Evolutionary conservation across 768 basidiomycete species (phyloP), one percentile per base, ranked within the genome.

Genomic region (Strobilomyces echinocephalus): DNA sequence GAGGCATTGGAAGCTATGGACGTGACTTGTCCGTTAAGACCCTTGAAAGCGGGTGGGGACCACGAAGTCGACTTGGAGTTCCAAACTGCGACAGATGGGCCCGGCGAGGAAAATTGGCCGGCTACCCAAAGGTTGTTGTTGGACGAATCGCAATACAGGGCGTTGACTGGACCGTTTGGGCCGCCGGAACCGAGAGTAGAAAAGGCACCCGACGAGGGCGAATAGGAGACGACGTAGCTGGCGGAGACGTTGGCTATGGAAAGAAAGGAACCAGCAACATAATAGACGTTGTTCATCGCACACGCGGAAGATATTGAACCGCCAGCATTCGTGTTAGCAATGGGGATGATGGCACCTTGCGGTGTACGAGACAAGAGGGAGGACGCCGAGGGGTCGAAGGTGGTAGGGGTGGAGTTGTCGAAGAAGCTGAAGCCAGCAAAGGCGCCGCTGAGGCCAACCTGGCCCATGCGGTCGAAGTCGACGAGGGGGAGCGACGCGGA

Each of bases 391-490:
- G 89, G 76, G 69, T 93, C 84, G 68, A 88, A 85, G 33, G 82
- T 64, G 60, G 80, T 65, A 45, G 79, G 61, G 31, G 81, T 69
- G 53, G 73, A 80, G 55, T 73, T 80, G 64, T 82, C 74, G 76
- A 87, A 85, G 53, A 94, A 64, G 65, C 87, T 87, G 56, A 99
- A 75, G 42, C 94, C 95, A 21, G 87, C 80, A 66, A 97, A 99
- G 33, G 88, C 78, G 53, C 95, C 95, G 26, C 86, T 84, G 39
- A 97, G 77, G 52, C 85, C 93, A 46, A 97, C 93, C 50, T 79
- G 85, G 58, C 95, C 95, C 91, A 99, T 95, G 49, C 87, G 85
- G 61, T 77, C 72, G 63, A 84, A 87, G 69, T 89, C 87, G 62
- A 88, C 75, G 55, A 75, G 72, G 7, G 83, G 83, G 14, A 82